Conservation (phyloP, 1,284 basidiomycete species). For the Filobasidium uniguttulatum region DNA sequence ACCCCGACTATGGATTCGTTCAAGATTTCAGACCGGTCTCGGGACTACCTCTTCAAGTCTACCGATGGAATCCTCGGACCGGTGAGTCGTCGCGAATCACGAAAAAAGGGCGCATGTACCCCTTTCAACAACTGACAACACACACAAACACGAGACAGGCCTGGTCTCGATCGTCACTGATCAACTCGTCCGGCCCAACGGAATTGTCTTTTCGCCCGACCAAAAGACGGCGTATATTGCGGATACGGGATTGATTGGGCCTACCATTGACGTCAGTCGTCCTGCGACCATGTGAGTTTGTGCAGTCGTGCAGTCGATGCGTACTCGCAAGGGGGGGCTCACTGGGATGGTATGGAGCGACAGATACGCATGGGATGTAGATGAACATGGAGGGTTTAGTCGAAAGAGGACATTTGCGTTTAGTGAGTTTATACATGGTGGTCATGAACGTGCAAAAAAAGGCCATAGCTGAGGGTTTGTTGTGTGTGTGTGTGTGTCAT, state of each 20-base stretch:
- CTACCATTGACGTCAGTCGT: constrained; percentile 40
- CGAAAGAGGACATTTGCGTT: constrained; percentile 62
- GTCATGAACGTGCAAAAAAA: background rate
- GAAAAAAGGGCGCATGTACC: no score
- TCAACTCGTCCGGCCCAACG: constrained; percentile 42
- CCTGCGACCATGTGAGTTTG: constrained; percentile 53
- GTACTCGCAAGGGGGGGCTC: no score
- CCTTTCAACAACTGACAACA: no score
- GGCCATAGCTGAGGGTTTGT: background rate
- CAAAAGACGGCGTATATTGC: constrained; percentile 53
- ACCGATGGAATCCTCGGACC: constrained; percentile 48
- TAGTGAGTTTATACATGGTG: constrained; percentile 37
- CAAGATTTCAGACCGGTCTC: constrained; percentile 52
- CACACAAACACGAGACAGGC: no score
- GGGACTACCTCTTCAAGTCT: constrained; percentile 56
- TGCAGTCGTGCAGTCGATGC: background rate
- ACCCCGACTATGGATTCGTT: constrained; percentile 45
- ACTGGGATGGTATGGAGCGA: no score
- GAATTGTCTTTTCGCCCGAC: constrained; percentile 54
- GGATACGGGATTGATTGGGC: constrained; percentile 34
- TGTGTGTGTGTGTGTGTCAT: no score
- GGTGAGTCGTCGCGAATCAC: background rate
- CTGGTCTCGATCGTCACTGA: constrained; percentile 55
- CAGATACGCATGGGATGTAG: constrained; percentile 59
- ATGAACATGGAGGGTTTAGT: constrained; percentile 44